Evolutionary conservation across 2,329 filamentous ascomycete species (phyloP).

Genomic region (Fusarium falciforme): DNA sequence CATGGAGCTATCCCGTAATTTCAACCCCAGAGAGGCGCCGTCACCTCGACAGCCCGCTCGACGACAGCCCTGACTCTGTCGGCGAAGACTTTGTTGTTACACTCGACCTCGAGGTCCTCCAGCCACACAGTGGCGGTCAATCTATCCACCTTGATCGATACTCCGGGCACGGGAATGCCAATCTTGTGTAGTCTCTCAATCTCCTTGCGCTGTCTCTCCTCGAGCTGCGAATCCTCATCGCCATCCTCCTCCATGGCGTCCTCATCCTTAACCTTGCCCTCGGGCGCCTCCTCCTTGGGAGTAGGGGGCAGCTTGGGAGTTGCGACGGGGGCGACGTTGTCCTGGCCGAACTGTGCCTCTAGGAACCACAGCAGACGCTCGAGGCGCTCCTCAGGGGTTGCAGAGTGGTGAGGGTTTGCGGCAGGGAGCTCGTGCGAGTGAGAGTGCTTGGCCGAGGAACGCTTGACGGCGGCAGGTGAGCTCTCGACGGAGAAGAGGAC

Average conservation of each 20-base stretch:
- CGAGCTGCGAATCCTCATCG: constrained; percentile 56
- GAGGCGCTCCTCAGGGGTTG: constrained; percentile 80
- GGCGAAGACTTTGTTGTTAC: constrained; percentile 78
- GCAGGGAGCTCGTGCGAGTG: constrained; percentile 56
- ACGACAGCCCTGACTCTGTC: constrained; percentile 91
- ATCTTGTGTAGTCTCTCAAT: constrained; percentile 82
- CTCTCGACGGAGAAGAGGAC: constrained; percentile 93
- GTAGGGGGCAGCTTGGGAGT: constrained; percentile 65
- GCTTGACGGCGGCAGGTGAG: constrained; percentile 93
- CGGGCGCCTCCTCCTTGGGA: constrained; percentile 47
- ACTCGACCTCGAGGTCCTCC: constrained; percentile 91
- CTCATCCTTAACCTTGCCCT: constrained; percentile 49
- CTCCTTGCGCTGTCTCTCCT: constrained; percentile 73
- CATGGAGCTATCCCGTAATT: neutral
- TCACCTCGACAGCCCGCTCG: constrained; percentile 88
- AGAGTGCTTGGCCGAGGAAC: constrained; percentile 54
- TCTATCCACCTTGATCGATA: constrained; percentile 89
- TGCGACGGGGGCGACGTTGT: constrained; percentile 83
- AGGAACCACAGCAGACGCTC: constrained; percentile 93
- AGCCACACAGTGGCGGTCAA: constrained; percentile 91
- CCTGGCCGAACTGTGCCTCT: constrained; percentile 92
- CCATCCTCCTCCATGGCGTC: constrained; percentile 52
- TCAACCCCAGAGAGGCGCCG: constrained; percentile 76
- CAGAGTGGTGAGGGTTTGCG: constrained; percentile 78
- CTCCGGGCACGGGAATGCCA: constrained; percentile 90